These are phyloP conservation scores for Aspergillus chevalieri DNA, from an alignment of 2,329 filamentous ascomycete species.

Conservation along the genomic window DNA sequence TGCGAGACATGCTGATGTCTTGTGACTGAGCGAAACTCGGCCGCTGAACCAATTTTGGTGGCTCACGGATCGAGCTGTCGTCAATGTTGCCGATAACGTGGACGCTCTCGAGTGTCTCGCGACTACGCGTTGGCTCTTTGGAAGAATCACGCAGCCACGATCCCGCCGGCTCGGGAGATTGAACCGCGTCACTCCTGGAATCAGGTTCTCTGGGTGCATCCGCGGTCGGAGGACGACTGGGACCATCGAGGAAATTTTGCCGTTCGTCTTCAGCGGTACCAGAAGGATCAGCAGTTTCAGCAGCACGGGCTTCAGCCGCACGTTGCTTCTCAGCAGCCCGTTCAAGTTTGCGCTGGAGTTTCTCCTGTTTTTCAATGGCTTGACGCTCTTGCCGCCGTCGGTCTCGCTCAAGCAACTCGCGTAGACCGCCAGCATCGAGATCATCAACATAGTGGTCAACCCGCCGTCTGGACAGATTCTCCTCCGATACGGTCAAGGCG, in stretches of 20 bases:
- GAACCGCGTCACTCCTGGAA: neutral
- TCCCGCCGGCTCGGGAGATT: conserved; percentile 9
- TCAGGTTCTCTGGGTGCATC: neutral
- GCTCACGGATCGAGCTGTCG: conserved; percentile 27
- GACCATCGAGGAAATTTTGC: neutral
- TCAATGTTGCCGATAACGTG: conserved; percentile 29
- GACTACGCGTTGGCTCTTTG: conserved; percentile 19
- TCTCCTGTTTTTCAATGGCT: conserved; percentile 62
- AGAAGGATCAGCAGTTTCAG: conserved; percentile 1
- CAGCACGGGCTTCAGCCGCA: conserved; percentile 44
- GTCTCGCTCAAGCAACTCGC: conserved; percentile 87
- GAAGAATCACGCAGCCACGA: conserved; percentile 32
- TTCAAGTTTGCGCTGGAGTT: conserved; percentile 44
- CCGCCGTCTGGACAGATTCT: conserved; percentile 55
- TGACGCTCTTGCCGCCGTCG: conserved; percentile 72
- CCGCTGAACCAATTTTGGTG: conserved; percentile 18
- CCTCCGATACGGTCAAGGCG: conserved; percentile 55
- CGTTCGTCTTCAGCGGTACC: conserved; percentile 3
- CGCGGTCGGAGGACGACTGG: neutral
- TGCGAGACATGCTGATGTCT: conserved; percentile 28
- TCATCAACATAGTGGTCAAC: conserved; percentile 72
- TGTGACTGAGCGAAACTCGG: conserved; percentile 30
- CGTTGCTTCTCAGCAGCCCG: conserved; percentile 50
- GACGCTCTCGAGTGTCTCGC: conserved; percentile 25
- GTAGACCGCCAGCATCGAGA: conserved; percentile 73